Evolutionary conservation across 2,329 filamentous ascomycete species (phyloP), one percentile per base, ranked within the genome.

Genomic region (Trichoderma sp.): DNA sequence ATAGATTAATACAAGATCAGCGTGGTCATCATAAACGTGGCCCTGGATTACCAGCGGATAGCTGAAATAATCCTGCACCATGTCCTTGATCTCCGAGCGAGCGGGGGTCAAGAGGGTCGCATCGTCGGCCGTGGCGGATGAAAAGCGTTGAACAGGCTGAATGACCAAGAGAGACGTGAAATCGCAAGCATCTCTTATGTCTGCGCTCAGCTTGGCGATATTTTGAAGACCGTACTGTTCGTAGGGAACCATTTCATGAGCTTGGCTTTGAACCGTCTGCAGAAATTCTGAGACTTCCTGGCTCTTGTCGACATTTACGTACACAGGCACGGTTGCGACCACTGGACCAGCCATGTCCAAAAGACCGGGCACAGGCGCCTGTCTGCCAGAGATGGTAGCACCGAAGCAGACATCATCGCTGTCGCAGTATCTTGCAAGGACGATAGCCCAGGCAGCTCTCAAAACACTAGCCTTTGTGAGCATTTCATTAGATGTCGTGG

Each of bases 241-340:
- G 49, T 69, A 72, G 6, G 65, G 71, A 5, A 68, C 31, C 57
- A 67, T 69, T 2, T 68, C 69, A 8, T 35, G 40, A 1, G 66
- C 63, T 14, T 70, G 68, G 13, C 6, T n/a, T 24, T 71, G 68
- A 7, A 70, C 57, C 0, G 58, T n/a, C 2, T 70, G 59, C 4
- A 78, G 69, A 6, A 72, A 73, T 2, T 74, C 43, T 6, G 62
- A 33, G n/a, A 75, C 31, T 4, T 33, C 65, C 3, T 62, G 63
- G 8, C 62, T 49, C 19, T n/a, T 56, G 2, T 71, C 37, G 2
- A 76, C 24, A 0, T 47, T 49, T 1, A 76, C 66, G 4, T 74
- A 71, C 0, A 78, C 58, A 6, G 78, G 78, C 0, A 80, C 71
- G 3, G 76, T 78, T 13, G 75, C 73, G 21, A 80, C 75, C 0